Evolutionary conservation across 805 yeast genomes (phyloP).

Genomic region (Saccharomycopsis javanensis): DNA sequence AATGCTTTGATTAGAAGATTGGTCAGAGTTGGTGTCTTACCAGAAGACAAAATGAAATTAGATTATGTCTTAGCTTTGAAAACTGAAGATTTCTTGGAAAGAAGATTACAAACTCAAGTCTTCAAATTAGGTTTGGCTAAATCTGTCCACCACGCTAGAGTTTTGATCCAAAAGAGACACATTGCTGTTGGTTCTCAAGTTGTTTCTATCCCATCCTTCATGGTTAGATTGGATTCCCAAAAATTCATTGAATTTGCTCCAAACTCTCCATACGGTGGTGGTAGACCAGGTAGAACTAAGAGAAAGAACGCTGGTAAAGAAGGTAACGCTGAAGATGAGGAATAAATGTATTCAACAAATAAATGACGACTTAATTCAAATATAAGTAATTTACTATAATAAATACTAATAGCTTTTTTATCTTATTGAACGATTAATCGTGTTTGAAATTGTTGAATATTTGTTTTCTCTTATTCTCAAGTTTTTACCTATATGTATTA

Average conservation of each 20-base stretch:
- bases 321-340: constrained; percentile 68
- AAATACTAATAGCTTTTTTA: constrained; percentile 1
- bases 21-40: constrained; percentile 94
- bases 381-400: constrained; percentile 2
- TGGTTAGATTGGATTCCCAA: constrained; percentile 99
- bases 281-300: constrained; percentile 99
- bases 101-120: constrained; percentile 99
- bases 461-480: background rate
- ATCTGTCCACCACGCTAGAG: constrained; percentile 99
- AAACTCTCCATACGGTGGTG: constrained; percentile 99
- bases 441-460: background rate
- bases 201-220: constrained; percentile 97
- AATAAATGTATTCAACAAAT: constrained; percentile 42
- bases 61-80: constrained; percentile 98
- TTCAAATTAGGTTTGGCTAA: constrained; percentile 99
- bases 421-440: constrained; percentile 3
- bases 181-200: constrained; percentile 99
- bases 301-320: constrained; percentile 72
- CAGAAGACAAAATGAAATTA: constrained; percentile 99
- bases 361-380: background rate
- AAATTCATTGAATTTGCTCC: constrained; percentile 99
- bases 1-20: constrained; percentile 99
- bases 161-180: constrained; percentile 97
- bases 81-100: constrained; percentile 98
- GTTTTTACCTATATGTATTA: constrained; percentile 1